Conservation (phyloP, 2,329 filamentous ascomycete genomes). For the Ceratocystis albifundus region DNA sequence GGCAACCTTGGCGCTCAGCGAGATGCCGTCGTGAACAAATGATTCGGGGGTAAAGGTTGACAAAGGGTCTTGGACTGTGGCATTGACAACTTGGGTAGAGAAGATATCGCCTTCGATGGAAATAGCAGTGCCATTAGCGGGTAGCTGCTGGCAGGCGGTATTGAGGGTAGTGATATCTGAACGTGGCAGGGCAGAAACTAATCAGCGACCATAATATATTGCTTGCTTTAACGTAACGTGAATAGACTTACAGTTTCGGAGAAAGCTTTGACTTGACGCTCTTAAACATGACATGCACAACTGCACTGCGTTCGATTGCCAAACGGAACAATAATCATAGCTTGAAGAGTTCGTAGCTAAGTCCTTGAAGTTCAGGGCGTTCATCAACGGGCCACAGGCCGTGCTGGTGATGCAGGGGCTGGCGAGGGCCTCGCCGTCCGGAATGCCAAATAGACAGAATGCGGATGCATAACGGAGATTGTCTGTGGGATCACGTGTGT, state of each 20-base stretch:
- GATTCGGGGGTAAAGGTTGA: constrained; percentile 34
- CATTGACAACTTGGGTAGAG: constrained; percentile 37
- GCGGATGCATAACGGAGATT: constrained; percentile 47
- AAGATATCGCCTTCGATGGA: constrained; percentile 44
- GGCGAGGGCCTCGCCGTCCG: constrained; percentile 31
- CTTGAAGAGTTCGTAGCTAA: constrained; percentile 35
- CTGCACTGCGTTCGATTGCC: constrained; percentile 33
- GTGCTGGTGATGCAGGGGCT: constrained; percentile 45
- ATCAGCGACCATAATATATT: not conserved
- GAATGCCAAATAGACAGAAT: constrained; percentile 44
- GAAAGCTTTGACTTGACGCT: constrained; percentile 31
- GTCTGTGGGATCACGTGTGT: constrained; percentile 32
- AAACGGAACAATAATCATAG: constrained; percentile 45
- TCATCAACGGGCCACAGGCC: constrained; percentile 41
- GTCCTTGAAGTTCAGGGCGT: constrained; percentile 40
- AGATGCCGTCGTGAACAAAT: constrained; percentile 36
- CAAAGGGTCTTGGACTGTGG: constrained; percentile 39
- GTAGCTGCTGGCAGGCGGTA: constrained; percentile 45
- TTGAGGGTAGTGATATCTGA: constrained; percentile 41
- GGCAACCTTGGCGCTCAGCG: constrained; percentile 46
- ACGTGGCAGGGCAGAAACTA: constrained; percentile 17
- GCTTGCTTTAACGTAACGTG: not conserved
- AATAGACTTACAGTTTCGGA: constrained; percentile 43
- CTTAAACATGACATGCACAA: constrained; percentile 42
- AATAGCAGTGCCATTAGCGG: constrained; percentile 37